Conservation (phyloP, 2,329 filamentous ascomycete species). For the Epichloe glyceriae region DNA sequence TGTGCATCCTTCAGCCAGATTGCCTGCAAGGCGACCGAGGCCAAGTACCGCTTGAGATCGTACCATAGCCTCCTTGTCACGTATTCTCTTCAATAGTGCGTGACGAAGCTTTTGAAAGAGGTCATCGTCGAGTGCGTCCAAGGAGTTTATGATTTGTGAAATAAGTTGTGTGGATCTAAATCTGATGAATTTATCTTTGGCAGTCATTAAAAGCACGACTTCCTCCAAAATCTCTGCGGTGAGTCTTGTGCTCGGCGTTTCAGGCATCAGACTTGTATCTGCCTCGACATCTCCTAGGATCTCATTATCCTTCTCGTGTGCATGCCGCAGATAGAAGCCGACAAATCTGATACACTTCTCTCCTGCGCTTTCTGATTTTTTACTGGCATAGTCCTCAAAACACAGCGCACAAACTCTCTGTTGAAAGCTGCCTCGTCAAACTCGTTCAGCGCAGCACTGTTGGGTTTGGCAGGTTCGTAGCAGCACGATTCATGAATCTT, state of each 20-base stretch:
- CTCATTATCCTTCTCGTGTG: conserved; percentile 57
- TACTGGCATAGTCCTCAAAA: conserved; percentile 69
- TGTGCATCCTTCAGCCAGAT: conserved; percentile 57
- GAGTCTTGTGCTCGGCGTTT: conserved; percentile 74
- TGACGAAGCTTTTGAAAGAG: conserved; percentile 72
- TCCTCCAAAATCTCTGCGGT: conserved; percentile 61
- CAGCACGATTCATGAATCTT: conserved; percentile 84
- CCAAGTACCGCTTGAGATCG: conserved; percentile 85
- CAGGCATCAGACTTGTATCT: conserved; percentile 57
- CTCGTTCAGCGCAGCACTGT: conserved; percentile 44
- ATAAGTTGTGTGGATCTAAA: conserved; percentile 84
- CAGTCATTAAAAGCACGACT: conserved; percentile 60
- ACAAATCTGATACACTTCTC: conserved; percentile 78
- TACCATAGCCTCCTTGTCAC: conserved; percentile 89
- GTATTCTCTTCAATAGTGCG: conserved; percentile 69
- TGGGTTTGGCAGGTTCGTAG: conserved; percentile 44
- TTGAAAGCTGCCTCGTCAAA: conserved; percentile 84
- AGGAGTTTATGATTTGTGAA: conserved; percentile 80
- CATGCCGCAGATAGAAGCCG: conserved; percentile 70
- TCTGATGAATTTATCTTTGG: conserved; percentile 87
- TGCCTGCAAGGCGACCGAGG: conserved; percentile 70
- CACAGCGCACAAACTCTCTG: conserved; percentile 68
- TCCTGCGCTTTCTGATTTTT: conserved; percentile 85
- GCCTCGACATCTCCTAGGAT: conserved; percentile 51
- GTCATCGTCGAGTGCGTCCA: conserved; percentile 86